phyloP scores from a whole-genome alignment of 345 rosid genomes.

The rapeseed (Brassica napus) region Da-Ae NC_063450.1:52249501-52250000 shows the following conservation, averaged over 20 bases:
- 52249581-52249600: not conserved
- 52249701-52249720: constrained; percentile 25
- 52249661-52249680: constrained; percentile 4
- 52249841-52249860: not conserved
- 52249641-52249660: not conserved
- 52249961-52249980: not conserved
- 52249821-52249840: not conserved
- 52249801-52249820: not conserved
- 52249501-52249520: too few species aligned
- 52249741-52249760: not conserved
- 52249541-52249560: not conserved
- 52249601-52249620: not conserved
- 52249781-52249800: constrained; percentile 6
- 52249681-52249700: constrained; percentile 35
- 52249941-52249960: constrained; percentile 15
- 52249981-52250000: not conserved
- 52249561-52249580: not conserved
- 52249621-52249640: not conserved
- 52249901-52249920: not conserved
- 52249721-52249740: not conserved
- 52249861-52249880: not conserved
- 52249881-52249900: not conserved
- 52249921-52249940: constrained; percentile 1
- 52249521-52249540: not conserved
- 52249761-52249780: not conserved